Evolutionary conservation across 148 eudicot genomes (phyloP).

Genomic region (Arctostaphylos glauca): DNA sequence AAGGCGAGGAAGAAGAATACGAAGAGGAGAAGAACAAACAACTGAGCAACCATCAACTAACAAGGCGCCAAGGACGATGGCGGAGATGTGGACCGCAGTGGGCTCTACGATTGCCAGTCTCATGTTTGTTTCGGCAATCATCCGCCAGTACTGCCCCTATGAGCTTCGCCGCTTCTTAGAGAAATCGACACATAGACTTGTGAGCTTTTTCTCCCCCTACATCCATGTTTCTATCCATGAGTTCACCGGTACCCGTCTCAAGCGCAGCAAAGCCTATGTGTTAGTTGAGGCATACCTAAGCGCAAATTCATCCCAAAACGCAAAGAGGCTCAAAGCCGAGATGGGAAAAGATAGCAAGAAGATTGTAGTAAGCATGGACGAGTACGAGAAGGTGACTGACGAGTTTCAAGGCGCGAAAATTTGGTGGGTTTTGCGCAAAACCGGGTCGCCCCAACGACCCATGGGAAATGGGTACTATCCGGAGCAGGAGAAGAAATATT

Average conservation of each 20-base stretch:
- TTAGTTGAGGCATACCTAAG: constrained; percentile 43
- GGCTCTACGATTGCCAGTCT: constrained; percentile 45
- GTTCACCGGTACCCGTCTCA: constrained; percentile 26
- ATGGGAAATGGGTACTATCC: neutral
- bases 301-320: constrained; percentile 25
- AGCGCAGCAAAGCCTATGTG: constrained; percentile 38
- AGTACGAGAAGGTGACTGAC: constrained; percentile 46
- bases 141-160: constrained; percentile 42
- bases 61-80: constrained; percentile 20
- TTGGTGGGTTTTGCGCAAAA: constrained; percentile 35
- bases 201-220: constrained; percentile 32
- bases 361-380: constrained; percentile 38
- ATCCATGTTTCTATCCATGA: constrained; percentile 39
- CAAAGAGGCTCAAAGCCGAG: constrained; percentile 48
- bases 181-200: constrained; percentile 14
- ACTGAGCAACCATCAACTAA: neutral
- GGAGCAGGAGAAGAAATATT: constrained; percentile 30
- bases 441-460: neutral
- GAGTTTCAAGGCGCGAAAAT: constrained; percentile 37
- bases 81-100: constrained; percentile 29
- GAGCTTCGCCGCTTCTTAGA: constrained; percentile 31
- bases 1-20: neutral
- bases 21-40: neutral
- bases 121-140: constrained; percentile 48
- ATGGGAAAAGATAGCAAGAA: constrained; percentile 26